Base-by-base conservation (phyloP, 306 rosid species). In the Glycyrrhiza uralensis region DNA sequence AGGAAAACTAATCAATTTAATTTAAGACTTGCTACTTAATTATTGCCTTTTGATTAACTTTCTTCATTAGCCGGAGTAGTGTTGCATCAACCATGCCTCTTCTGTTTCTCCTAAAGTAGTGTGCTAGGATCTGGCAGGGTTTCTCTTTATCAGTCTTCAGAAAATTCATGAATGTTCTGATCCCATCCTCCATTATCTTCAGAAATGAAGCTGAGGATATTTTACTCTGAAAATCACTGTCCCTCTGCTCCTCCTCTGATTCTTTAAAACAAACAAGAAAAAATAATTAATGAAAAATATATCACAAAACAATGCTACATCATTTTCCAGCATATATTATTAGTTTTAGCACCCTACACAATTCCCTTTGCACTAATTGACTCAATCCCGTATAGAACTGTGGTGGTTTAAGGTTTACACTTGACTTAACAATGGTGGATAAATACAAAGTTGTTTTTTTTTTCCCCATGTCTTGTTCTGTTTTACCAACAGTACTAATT, bases 41-140 rank as follows among this genome's bases (percentile, higher is more conserved):
- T n/a, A n/a, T n/a, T 83, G 85, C 98, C 84, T 93, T 93, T 75
- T 86, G 87, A 64, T 93, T 93, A 59, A 93, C 94, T 84, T 91
- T 91, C 87, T 93, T 93, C 82, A 86, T 89, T 55, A 94, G 84
- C 60, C 79, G 54, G 35, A 94, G 92, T 14, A 94, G 87, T 26
- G 92, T 86, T 80, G 97, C 87, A 86, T 94, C 98, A 23, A 91
- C 91, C 32, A 70, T 77, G 67, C 81, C 72, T 80, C 87, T 91
- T 46, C 74, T 84, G 70, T 87, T 91, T 71, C 96, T 86, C 82
- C 66, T 81, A 66, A 93, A 86, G 79, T 86, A 86, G 20, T 93
- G 69, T 70, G 87, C 72, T 57, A 91, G 55, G 38, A 89, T 69
- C 55, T 91, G 87, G 81, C 90, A 87, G 0, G 96, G 80, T 29